Conservation (phyloP, 495 filamentous ascomycete genomes). For the Hypoxylon intermedium region DNA sequence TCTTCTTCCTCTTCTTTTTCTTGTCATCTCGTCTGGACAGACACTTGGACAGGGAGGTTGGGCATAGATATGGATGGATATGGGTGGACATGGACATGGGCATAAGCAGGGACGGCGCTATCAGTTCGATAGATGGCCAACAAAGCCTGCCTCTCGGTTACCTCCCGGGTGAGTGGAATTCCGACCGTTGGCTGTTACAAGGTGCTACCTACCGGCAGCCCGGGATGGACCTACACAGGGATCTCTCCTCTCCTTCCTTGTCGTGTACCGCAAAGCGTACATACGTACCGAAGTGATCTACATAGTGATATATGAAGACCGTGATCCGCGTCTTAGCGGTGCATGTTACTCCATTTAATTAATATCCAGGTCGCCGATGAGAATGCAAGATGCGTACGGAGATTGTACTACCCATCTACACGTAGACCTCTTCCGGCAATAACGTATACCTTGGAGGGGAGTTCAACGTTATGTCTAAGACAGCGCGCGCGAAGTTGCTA, state of each 20-base stretch:
- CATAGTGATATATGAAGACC: slow-evolving; percentile 1
- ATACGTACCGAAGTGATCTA: neutral
- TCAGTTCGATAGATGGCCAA: neutral
- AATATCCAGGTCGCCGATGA: slow-evolving; percentile 24
- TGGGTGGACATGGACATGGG: neutral
- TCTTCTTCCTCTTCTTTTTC: no score
- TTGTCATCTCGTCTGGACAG: neutral
- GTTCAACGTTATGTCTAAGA: neutral
- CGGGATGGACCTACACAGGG: slow-evolving; percentile 21
- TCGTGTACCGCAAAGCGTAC: no score
- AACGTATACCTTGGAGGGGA: neutral
- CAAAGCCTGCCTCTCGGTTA: slow-evolving; percentile 1
- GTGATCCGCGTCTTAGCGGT: no score
- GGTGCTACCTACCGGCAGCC: slow-evolving; percentile 25
- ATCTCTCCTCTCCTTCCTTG: slow-evolving; percentile 3
- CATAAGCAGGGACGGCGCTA: neutral
- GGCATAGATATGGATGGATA: no score
- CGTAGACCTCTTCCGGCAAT: neutral
- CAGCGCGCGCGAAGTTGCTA: neutral
- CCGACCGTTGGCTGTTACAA: slow-evolving; percentile 13
- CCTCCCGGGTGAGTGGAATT: slow-evolving; percentile 19
- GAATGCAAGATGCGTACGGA: slow-evolving; percentile 31
- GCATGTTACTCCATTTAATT: no score
- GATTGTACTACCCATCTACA: slow-evolving; percentile 16
- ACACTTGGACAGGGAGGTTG: neutral